phyloP scores from a whole-genome alignment of 2,329 filamentous ascomycete genomes.

The Fusarium caatingaense region DNA sequence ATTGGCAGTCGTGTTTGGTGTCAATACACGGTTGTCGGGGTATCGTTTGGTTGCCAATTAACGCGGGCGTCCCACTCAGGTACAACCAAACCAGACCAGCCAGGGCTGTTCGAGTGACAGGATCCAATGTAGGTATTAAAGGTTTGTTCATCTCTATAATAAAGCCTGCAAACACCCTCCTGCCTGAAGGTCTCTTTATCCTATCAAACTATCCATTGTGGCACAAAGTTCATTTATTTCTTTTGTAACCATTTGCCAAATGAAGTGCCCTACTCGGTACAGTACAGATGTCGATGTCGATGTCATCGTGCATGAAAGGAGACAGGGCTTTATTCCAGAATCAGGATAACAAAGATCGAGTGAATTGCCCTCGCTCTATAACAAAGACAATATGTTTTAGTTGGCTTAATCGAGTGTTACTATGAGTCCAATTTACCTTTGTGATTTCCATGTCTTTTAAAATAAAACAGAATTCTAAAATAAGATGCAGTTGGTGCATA shows the following conservation, averaged over 20 bases:
- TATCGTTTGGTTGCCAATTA: constrained; percentile 28
- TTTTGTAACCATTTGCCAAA: neutral
- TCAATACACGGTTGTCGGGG: constrained; percentile 36
- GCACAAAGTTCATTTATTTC: neutral
- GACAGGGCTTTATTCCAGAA: constrained; percentile 23
- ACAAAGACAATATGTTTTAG: neutral
- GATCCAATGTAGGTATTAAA: neutral
- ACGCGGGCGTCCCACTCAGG: constrained; percentile 29
- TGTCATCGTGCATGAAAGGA: constrained; percentile 36
- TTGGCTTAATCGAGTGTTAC: too few species aligned
- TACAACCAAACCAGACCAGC: constrained; percentile 1
- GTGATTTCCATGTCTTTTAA: neutral
- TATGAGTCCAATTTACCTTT: fast-evolving
- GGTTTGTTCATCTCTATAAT: constrained; percentile 10
- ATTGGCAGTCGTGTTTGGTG: constrained; percentile 23
- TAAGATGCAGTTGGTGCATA: neutral
- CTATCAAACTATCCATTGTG: neutral
- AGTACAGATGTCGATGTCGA: neutral
- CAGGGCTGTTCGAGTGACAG: neutral
- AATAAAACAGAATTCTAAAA: neutral
- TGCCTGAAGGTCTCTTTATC: neutral
- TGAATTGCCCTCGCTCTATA: neutral
- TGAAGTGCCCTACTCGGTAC: neutral
- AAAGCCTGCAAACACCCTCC: constrained; percentile 2
- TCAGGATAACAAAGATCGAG: constrained; percentile 3